Conservation (phyloP, 768 basidiomycete genomes). For the Boletus eberwhitei region DNA sequence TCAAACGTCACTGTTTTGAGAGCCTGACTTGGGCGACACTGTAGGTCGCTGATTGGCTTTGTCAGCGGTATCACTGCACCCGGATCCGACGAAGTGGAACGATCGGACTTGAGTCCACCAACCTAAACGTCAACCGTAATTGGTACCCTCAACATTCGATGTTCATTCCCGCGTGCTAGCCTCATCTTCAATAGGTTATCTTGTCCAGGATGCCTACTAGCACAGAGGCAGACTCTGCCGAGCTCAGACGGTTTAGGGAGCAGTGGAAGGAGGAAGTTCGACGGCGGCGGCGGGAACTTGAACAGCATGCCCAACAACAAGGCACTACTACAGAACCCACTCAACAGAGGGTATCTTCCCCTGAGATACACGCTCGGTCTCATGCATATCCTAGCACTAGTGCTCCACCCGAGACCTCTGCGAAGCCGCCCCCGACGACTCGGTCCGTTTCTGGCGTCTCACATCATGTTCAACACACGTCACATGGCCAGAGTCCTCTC, state of each 20-base stretch:
- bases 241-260: constrained; percentile 67
- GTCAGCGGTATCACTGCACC: constrained; percentile 4
- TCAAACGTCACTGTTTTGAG: no score
- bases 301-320: constrained; percentile 10
- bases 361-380: constrained; percentile 8
- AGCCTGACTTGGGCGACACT: no score
- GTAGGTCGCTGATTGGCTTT: no score
- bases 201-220: not conserved
- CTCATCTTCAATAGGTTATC: not conserved
- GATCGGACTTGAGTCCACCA: not conserved
- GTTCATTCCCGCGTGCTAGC: not conserved
- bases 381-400: not conserved
- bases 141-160: not conserved
- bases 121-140: not conserved
- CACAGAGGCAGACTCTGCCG: constrained; percentile 47
- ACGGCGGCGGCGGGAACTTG: constrained; percentile 29
- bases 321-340: not conserved
- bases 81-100: not conserved
- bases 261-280: constrained; percentile 69
- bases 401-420: constrained; percentile 1
- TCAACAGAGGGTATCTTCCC: not conserved
- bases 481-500: constrained; percentile 28
- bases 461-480: constrained; percentile 16
- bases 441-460: constrained; percentile 16
- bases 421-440: constrained; percentile 5